Evolutionary conservation across 352 stramenopile genomes (phyloP).

Genomic region (Globisporangium cylindrosporum): DNA sequence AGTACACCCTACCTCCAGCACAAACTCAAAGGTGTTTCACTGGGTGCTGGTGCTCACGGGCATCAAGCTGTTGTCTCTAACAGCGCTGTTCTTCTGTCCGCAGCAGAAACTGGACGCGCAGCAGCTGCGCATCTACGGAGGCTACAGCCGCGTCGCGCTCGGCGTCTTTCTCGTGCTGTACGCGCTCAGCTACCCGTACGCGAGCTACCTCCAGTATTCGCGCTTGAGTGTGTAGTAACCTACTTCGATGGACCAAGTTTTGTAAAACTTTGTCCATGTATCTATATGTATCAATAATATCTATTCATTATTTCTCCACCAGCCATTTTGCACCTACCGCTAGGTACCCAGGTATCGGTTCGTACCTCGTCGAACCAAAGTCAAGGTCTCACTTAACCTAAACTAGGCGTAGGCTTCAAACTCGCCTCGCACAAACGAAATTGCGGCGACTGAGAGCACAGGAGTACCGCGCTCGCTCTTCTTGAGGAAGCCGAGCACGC

Average conservation of each 20-base stretch:
- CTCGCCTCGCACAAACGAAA: slow-evolving; percentile 34
- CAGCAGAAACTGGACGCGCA: slow-evolving; percentile 45
- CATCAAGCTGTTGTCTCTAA: slow-evolving; percentile 22
- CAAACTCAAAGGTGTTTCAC: slow-evolving; percentile 14
- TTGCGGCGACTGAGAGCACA: slow-evolving; percentile 34
- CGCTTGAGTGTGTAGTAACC: not conserved
- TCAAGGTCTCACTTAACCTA: not conserved
- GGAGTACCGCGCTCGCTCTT: slow-evolving; percentile 36
- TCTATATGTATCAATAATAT: slow-evolving; percentile 3
- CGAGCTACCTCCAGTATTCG: slow-evolving; percentile 19
- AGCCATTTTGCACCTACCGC: not conserved
- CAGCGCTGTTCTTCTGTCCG: slow-evolving; percentile 28
- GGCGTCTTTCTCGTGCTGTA: slow-evolving; percentile 27
- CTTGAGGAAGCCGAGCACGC: slow-evolving; percentile 36
- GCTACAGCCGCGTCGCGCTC: slow-evolving; percentile 31
- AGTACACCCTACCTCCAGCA: not conserved
- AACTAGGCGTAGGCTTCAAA: slow-evolving; percentile 37
- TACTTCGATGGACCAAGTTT: not conserved
- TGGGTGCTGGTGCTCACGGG: slow-evolving; percentile 17
- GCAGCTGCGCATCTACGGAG: slow-evolving; percentile 44
- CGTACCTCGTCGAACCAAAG: not conserved
- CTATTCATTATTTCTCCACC: not conserved
- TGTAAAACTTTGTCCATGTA: not conserved
- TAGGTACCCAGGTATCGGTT: not conserved
- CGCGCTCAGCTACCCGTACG: slow-evolving; percentile 19